These are phyloP conservation scores for Aspergillus amoenus DNA, from an alignment of 2,329 filamentous ascomycete genomes.

Conservation along the genomic window DNA sequence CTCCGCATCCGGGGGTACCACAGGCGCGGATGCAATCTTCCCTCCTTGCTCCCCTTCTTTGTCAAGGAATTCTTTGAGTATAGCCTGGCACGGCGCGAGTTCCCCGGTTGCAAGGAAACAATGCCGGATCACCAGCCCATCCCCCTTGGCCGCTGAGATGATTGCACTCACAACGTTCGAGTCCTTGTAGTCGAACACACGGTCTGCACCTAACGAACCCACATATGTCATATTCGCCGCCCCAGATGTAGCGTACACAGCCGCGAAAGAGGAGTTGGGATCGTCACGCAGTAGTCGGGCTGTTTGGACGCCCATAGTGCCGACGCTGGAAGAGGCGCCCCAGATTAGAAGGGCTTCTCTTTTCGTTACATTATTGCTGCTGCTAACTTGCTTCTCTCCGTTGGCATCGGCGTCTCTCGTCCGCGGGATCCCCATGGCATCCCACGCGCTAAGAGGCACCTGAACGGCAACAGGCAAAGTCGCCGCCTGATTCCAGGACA, in stretches of 20 bases:
- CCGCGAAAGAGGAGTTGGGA: conserved; percentile 30
- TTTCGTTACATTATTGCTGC: conserved; percentile 7
- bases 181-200: conserved; percentile 45
- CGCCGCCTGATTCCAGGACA: conserved; percentile 43
- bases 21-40: conserved; percentile 42
- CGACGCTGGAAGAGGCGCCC: conserved; percentile 48
- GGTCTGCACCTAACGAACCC: conserved; percentile 28
- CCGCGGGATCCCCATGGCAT: conserved; percentile 36
- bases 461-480: conserved; percentile 41
- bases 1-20: conserved; percentile 31
- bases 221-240: conserved; percentile 36
- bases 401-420: conserved; percentile 11
- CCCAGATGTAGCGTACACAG: conserved; percentile 46
- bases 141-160: conserved; percentile 35
- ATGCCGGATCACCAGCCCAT: conserved; percentile 39
- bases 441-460: conserved; percentile 42
- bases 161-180: conserved; percentile 29
- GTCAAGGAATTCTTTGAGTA: conserved; percentile 36
- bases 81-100: conserved; percentile 35
- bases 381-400: no score
- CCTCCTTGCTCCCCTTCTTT: conserved; percentile 6
- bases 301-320: conserved; percentile 46
- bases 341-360: conserved; percentile 43
- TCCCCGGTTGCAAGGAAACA: conserved; percentile 46
- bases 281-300: conserved; percentile 39